Conservation (phyloP, 805 yeast genomes). For the Wickerhamiella brachini region DNA sequence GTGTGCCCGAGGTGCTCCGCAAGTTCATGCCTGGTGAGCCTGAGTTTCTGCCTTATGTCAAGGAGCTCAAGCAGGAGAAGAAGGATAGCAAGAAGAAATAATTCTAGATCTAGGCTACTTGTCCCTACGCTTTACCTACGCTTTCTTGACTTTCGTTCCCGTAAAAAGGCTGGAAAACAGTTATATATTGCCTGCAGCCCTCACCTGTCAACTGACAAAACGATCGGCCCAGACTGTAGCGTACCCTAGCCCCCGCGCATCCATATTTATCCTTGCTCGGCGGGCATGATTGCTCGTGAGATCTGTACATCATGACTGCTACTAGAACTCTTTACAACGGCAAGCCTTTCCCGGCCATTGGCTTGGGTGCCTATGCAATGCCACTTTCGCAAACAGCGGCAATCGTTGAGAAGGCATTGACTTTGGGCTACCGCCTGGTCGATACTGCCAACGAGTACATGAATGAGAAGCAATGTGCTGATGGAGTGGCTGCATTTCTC, state of each 20-base stretch:
- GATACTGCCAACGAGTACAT: slow-evolving; percentile 55
- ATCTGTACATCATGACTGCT: background rate
- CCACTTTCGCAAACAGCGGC: slow-evolving; percentile 14
- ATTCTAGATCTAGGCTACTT: background rate
- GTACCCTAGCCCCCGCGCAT: background rate
- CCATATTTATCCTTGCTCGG: background rate
- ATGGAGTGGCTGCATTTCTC: slow-evolving; percentile 10
- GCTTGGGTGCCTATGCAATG: slow-evolving; percentile 18
- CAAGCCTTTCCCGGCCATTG: slow-evolving; percentile 13
- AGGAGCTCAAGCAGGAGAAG: slow-evolving; percentile 40
- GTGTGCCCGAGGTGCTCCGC: slow-evolving; percentile 89
- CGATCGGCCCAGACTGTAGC: background rate
- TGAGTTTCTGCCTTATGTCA: slow-evolving; percentile 80
- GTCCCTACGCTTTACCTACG: too few relatives aligned
- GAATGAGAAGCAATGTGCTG: slow-evolving; percentile 48
- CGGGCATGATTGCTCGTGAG: background rate
- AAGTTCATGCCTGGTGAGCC: slow-evolving; percentile 97
- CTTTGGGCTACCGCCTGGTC: slow-evolving; percentile 56
- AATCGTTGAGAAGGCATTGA: slow-evolving; percentile 42
- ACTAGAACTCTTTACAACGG: background rate
- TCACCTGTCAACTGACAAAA: background rate
- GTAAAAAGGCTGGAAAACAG: too few relatives aligned
- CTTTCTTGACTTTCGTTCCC: too few relatives aligned
- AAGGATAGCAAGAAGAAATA: slow-evolving; percentile 13
- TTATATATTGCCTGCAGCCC: too few relatives aligned